These are phyloP conservation scores for Asterochloris sp. DNA, from an alignment of 139 green algal species.

Conservation along the genomic window DNA sequence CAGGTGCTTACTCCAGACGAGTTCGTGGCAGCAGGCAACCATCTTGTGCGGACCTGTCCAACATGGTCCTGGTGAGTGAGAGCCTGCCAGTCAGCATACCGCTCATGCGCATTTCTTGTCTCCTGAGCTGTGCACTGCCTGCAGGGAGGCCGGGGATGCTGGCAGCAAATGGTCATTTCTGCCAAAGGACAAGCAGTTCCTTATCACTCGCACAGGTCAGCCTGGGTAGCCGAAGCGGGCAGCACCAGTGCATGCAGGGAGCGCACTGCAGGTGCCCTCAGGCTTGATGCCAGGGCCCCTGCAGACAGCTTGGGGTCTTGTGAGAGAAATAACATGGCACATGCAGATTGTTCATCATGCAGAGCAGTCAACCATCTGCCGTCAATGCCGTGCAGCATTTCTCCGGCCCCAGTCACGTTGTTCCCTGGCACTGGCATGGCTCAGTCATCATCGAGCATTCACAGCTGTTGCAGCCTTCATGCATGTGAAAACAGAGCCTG, in stretches of 20 bases:
- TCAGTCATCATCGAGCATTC: too few relatives aligned
- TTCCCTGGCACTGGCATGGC: too few relatives aligned
- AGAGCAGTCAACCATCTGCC: too few relatives aligned
- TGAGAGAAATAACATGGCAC: too few relatives aligned
- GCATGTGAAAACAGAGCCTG: too few relatives aligned
- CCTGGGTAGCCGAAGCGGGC: background rate
- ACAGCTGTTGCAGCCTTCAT: too few relatives aligned
- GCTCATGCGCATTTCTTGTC: background rate
- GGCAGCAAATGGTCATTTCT: constrained; percentile 63
- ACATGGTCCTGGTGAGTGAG: constrained; percentile 78
- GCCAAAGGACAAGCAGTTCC: constrained; percentile 81
- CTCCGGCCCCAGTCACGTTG: too few relatives aligned
- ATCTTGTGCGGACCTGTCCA: constrained; percentile 74
- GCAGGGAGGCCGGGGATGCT: constrained; percentile 71
- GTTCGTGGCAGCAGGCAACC: constrained; percentile 81
- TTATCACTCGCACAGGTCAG: constrained; percentile 81
- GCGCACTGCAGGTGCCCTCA: background rate
- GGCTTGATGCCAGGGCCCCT: too few relatives aligned
- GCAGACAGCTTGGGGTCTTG: too few relatives aligned
- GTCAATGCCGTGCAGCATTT: too few relatives aligned
- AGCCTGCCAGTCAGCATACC: too few relatives aligned
- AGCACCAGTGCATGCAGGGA: background rate
- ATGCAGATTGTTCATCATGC: too few relatives aligned
- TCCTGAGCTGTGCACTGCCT: background rate
- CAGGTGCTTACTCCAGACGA: constrained; percentile 87